Evolutionary conservation across 2,329 filamentous ascomycete species (phyloP).

Genomic region (Fusarium protoensiforme): DNA sequence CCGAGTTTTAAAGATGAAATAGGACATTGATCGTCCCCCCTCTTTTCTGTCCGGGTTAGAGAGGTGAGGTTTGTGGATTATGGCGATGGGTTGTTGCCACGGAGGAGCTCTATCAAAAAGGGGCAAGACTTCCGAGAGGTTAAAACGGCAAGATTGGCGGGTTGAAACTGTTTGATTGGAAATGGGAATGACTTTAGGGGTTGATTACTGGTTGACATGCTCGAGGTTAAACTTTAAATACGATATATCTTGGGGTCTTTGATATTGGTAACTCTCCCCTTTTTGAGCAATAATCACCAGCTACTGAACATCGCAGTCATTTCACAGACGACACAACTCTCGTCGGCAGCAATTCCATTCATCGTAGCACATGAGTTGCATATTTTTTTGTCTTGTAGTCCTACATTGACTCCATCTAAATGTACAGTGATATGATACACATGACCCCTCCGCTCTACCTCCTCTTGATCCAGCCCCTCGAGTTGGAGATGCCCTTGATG

Average conservation of each 20-base stretch:
- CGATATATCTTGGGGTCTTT: background rate
- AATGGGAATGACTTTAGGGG: background rate
- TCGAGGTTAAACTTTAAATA: background rate
- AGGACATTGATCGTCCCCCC: background rate
- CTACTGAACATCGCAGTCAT: background rate
- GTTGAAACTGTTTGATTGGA: background rate
- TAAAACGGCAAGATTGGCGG: background rate
- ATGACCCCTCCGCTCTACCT: constrained; percentile 38
- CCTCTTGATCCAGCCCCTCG: constrained; percentile 55
- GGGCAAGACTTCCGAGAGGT: background rate
- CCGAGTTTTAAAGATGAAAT: background rate
- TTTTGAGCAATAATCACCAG: background rate
- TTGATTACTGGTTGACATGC: background rate
- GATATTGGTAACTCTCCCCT: background rate
- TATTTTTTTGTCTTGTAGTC: constrained; percentile 23
- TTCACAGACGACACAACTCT: background rate
- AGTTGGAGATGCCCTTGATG: constrained; percentile 60
- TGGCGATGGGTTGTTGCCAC: background rate
- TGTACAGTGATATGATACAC: constrained; percentile 44
- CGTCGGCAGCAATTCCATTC: no score
- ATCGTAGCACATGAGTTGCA: constrained; percentile 3
- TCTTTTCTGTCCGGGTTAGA: background rate
- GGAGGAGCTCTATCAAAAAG: background rate
- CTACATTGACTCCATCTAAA: constrained; percentile 42
- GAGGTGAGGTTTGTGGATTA: background rate